phyloP scores from a whole-genome alignment of 306 rosid genomes.

The cucumber (Cucumis sativus) region Cucumber_9930_V3 NC_026657.2:35061501-35062000 shows the following conservation, averaged over 20 bases:
- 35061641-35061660: neutral
- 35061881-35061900: neutral
- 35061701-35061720: neutral
- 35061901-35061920: neutral
- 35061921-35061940: neutral
- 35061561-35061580: neutral
- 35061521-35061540: neutral
- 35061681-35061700: neutral
- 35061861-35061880: neutral
- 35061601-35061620: neutral
- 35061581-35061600: neutral
- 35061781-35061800: neutral
- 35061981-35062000: neutral
- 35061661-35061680: neutral
- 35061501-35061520: neutral
- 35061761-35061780: neutral
- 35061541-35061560: neutral
- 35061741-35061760: neutral
- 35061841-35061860: neutral
- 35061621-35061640: neutral
- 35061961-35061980: neutral
- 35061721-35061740: neutral
- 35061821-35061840: neutral
- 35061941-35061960: neutral
- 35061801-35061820: neutral